Base-by-base conservation (phyloP, 352 stramenopile genomes). In the Aphanomyces cochlioides region DNA sequence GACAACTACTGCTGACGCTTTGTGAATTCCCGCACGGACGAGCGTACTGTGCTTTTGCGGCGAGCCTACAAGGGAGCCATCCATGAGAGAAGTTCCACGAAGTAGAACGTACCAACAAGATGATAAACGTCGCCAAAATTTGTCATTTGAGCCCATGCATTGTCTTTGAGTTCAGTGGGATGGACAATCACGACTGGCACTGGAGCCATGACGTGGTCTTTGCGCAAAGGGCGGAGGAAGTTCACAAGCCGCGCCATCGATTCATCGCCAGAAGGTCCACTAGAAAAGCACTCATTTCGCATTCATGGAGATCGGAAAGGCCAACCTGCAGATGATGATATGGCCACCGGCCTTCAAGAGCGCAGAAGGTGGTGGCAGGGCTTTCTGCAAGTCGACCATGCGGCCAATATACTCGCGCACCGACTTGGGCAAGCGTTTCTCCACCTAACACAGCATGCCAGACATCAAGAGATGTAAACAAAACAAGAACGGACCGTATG, bases 311-410 rank as follows among this genome's bases (percentile, higher is more conserved):
- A 7, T 37, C n/a, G 3, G 19, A 28, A 37, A 34, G 56, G 7
- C 78, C 53, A 90, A 92, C 65, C 87, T 93, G 73, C 87, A 95
- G 4, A 95, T 84, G 21, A 95, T 81, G 69, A 93, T 90, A 47
- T 95, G 87, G 0, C 82, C 81, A 19, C 87, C 87, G 13, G 70
- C 37, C 13, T 75, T 59, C 3, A 93, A 56, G 17, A 93, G 67
- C 1, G 74, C 36, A 3, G 63, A 66, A 8, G 85, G 78, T 21
- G 85, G 85, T 8, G 78, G 73, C 8, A 53, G 75, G 0, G 87
- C 81, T 3, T 75, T 57, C 21, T 79, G 69, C 34, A 84, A 79
- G 5, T 37, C 68, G 39, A 75, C 74, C 47, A 79, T 86, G 5
- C 77, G 82, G 10, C 71, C 57, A 12, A 92, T 89, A 47, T 90